These are phyloP conservation scores for Amylostereum chailletii DNA, from an alignment of 1,284 basidiomycete genomes.

Conservation along the genomic window DNA sequence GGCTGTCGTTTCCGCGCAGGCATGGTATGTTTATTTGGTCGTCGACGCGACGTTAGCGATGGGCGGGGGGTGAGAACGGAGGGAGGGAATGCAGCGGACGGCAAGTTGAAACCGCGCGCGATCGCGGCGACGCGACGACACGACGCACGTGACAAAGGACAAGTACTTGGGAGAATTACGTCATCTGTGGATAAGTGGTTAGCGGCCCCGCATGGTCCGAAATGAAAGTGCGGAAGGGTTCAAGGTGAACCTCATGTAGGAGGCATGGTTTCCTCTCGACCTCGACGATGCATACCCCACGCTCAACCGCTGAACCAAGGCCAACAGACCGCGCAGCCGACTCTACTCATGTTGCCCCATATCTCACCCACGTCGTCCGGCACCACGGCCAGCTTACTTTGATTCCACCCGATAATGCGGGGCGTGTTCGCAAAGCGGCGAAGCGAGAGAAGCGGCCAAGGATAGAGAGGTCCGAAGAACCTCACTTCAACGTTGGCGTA, in stretches of 20 bases:
- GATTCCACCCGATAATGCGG: slow-evolving; percentile 43
- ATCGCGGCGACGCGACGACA: background rate
- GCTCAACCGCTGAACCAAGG: slow-evolving; percentile 7
- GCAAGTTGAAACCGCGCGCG: background rate
- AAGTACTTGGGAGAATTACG: background rate
- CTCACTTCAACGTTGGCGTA: slow-evolving; percentile 26
- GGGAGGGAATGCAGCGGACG: background rate
- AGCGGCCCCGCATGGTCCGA: slow-evolving; percentile 8
- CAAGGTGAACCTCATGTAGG: slow-evolving; percentile 10
- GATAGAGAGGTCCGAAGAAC: slow-evolving; percentile 21
- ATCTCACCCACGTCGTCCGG: slow-evolving; percentile 45
- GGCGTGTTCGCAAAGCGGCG: slow-evolving; percentile 37
- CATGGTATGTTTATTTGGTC: slow-evolving; percentile 16
- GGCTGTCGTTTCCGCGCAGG: slow-evolving; percentile 18
- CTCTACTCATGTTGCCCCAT: slow-evolving; percentile 45
- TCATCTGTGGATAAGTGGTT: background rate
- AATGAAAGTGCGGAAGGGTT: slow-evolving; percentile 4
- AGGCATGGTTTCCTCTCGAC: slow-evolving; percentile 12
- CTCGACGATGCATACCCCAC: slow-evolving; percentile 4
- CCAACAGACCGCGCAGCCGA: slow-evolving; percentile 23
- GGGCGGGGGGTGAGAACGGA: background rate
- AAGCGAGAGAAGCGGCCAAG: slow-evolving; percentile 23
- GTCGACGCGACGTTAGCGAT: background rate
- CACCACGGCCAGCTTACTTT: slow-evolving; percentile 45
- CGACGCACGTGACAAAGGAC: background rate